Conservation (phyloP, 2,329 filamentous ascomycete species). For the Penicillium sp. region DNA sequence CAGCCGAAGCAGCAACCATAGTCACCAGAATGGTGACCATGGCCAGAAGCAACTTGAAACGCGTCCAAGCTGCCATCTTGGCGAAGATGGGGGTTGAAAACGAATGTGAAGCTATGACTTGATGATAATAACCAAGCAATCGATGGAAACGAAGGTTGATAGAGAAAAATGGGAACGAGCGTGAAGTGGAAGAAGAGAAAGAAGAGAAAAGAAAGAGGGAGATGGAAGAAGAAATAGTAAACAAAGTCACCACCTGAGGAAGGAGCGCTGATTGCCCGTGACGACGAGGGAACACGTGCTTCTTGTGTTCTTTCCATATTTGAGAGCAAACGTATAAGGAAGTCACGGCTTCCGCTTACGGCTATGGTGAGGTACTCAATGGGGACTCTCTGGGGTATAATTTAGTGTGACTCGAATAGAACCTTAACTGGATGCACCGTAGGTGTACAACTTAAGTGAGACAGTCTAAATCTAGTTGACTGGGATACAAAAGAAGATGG, state of each 20-base stretch:
- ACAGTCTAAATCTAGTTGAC: not conserved
- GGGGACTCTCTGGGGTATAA: not conserved
- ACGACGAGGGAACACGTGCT: not conserved
- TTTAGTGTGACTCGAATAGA: constrained; percentile 2
- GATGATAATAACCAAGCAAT: not conserved
- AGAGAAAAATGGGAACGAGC: not conserved
- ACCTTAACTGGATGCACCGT: not conserved
- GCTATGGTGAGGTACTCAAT: not conserved
- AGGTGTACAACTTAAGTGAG: constrained; percentile 2
- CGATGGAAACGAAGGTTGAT: constrained; percentile 1
- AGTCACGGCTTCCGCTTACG: not conserved
- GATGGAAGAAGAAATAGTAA: constrained; percentile 1
- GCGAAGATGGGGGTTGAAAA: not conserved
- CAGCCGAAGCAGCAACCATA: constrained; percentile 7
- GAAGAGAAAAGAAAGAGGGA: not conserved
- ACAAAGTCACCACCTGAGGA: not conserved
- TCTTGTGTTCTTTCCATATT: not conserved
- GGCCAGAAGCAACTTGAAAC: constrained; percentile 16
- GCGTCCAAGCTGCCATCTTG: constrained; percentile 9
- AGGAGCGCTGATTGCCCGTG: constrained; percentile 1
- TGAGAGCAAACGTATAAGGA: not conserved
- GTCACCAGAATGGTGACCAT: constrained; percentile 21
- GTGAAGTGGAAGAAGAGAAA: not conserved
- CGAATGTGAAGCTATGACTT: not conserved
- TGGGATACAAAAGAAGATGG: not conserved